Base-by-base conservation (phyloP, 108 stramenopile genomes). In the Stephanodiscus minutulus region DNA sequence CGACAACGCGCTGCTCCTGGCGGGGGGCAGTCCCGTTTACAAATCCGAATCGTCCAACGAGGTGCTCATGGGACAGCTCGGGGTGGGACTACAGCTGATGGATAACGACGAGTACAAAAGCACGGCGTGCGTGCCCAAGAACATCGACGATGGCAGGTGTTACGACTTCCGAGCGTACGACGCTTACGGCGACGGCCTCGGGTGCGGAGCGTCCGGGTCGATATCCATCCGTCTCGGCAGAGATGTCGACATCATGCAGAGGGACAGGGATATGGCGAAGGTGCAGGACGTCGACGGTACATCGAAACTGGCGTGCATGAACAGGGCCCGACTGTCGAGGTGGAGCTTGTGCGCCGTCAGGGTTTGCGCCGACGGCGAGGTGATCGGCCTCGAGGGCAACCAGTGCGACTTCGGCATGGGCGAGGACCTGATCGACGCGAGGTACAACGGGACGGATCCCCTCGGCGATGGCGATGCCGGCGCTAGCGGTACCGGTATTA, bases 81-180 rank as follows among this genome's bases (percentile, higher is more conserved):
- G 70, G 18, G 27, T 36, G n/a, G 52, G 29, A 25, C 59, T 60
- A 1, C 20, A 21, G 15, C 22, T 62, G 46, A 35, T 24, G 0
- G 61, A 62, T 50, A 46, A 52, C 33, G 70, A 71, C 41, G 5
- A 8, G 7, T 71, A 53, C 39, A 21, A 7, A 7, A 61, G 46
- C 61, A 62, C 70, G 18, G 46, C 59, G 12, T 71, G 70, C 53
- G 27, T 70, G 0, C 36, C 60, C 0, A 44, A 11, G 53, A 31
- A 25, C 31, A 11, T 21, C 20, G 46, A 48, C 7, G 33, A 24
- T 0, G 20, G 6, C 22, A 15, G 37, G 52, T 71, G 70, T 25
- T 71, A 71, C 61, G 70, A 71, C 36, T 62, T 71, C 41, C 46
- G 70, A 8, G 70, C 70, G n/a, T 71, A 71, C 48, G 70, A 71